These are phyloP conservation scores for Ballota nigra DNA, from an alignment of 257 asterid genomes.

Conservation along the genomic window DNA sequence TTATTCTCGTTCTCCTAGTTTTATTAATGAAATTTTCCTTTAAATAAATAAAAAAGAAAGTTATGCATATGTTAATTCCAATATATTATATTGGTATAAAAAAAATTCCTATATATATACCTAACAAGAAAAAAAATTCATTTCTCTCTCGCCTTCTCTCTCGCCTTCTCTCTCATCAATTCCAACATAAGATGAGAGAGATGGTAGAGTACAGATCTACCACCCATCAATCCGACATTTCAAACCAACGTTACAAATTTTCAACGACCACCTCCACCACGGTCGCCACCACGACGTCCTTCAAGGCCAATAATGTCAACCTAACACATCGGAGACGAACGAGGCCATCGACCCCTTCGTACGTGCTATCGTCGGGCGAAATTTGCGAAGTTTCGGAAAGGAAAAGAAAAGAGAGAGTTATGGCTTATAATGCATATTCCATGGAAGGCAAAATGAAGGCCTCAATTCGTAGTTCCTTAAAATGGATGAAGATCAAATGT, in stretches of 20 bases:
- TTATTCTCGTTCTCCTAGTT: too few species aligned
- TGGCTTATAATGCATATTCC: slow-evolving; percentile 34
- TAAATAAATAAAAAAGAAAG: too few species aligned
- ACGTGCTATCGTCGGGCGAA: slow-evolving; percentile 5
- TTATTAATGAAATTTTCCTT: too few species aligned
- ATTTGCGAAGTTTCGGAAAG: slow-evolving; percentile 4
- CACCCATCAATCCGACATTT: not conserved
- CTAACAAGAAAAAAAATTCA: too few species aligned
- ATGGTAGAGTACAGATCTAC: slow-evolving; percentile 10
- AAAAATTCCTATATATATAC: too few species aligned
- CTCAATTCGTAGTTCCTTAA: slow-evolving; percentile 37
- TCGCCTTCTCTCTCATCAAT: slow-evolving; percentile 3
- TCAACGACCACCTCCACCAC: not conserved
- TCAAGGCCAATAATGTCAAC: slow-evolving; percentile 1
- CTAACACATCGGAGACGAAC: not conserved
- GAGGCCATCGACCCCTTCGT: slow-evolving; percentile 7
- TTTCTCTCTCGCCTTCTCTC: slow-evolving; percentile 5
- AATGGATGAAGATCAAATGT: slow-evolving; percentile 46
- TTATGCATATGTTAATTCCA: too few species aligned
- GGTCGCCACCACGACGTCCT: not conserved
- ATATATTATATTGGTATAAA: too few species aligned
- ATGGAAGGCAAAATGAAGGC: slow-evolving; percentile 42
- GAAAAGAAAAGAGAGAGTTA: slow-evolving; percentile 41
- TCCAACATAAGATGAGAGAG: slow-evolving; percentile 19
- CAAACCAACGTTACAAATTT: slow-evolving; percentile 14